phyloP scores from a whole-genome alignment of 441 rosid species.

The Erysimum cheiri region DNA sequence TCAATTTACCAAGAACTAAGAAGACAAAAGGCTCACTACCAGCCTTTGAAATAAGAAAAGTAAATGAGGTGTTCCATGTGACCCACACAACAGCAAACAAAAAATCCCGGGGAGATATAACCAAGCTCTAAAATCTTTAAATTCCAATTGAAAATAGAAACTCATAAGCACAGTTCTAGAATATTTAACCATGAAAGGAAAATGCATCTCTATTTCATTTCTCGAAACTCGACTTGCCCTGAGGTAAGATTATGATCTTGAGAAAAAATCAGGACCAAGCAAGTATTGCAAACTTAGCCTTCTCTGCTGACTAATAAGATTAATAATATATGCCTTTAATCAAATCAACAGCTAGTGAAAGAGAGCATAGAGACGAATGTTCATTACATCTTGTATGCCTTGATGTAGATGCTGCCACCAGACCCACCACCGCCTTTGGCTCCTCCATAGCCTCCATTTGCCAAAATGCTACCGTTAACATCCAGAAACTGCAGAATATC shows the following conservation, averaged over 20 bases:
- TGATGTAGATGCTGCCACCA: constrained; percentile 86
- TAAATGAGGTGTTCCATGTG: constrained; percentile 7
- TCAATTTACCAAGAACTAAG: constrained; percentile 37
- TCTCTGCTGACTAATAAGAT: constrained; percentile 20
- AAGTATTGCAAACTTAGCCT: constrained; percentile 29
- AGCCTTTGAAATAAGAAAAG: constrained; percentile 27
- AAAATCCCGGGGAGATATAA: neutral
- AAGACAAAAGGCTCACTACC: constrained; percentile 25
- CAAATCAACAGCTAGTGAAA: constrained; percentile 30
- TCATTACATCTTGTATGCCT: constrained; percentile 81
- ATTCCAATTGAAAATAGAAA: constrained; percentile 18
- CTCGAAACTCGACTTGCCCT: constrained; percentile 15
- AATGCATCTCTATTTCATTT: constrained; percentile 10
- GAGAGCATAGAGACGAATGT: constrained; percentile 32
- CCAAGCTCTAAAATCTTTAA: constrained; percentile 10
- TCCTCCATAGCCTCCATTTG: constrained; percentile 91
- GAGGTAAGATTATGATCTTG: constrained; percentile 11
- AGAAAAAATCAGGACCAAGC: constrained; percentile 28
- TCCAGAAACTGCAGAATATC: constrained; percentile 52
- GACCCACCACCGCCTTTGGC: constrained; percentile 97
- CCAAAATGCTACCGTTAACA: constrained; percentile 77
- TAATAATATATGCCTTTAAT: neutral
- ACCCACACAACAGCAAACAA: constrained; percentile 32
- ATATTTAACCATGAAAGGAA: constrained; percentile 9
- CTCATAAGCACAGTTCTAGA: constrained; percentile 26